Evolutionary conservation across 805 yeast genomes (phyloP), one percentile per base, ranked within the genome.

Genomic region (Wickerhamiella galacta): DNA sequence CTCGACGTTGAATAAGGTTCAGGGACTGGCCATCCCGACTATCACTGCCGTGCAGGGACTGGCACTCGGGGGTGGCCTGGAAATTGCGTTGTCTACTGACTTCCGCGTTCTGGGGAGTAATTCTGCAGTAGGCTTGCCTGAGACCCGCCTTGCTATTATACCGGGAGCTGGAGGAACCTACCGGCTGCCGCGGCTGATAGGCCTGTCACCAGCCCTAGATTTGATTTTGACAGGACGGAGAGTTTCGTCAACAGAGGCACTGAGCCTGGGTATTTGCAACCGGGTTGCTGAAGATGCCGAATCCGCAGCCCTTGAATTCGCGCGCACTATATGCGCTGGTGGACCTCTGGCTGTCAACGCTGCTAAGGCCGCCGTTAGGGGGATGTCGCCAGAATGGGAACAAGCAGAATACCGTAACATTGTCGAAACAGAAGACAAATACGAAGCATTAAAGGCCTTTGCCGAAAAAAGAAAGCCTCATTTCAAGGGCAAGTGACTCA

Each of bases 51-150:
- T 62, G 10, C 57, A 58, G 35, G 66, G 66, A 4, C 48, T 46
- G 32, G 64, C 64, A 11, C 46, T 61, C 6, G 67, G 67, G 18
- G 66, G 66, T 14, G 67, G 66, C 2, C 55, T 59, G 20, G 67
- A 62, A 36, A 36, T 62, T 18, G 64, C 66, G 1, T 52, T 62
- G 51, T 40, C 52, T 17, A 45, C 54, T 17, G 67, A 62, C 38
- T 51, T 62, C 34, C 43, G 63, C 20, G 61, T 61, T 18, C 46
- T 57, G 16, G 47, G 59, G 4, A 36, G 45, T 6, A 39, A 34
- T 14, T 56, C 64, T 6, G 30, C 37, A 17, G 58, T 61, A 31
- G 66, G 64, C 0, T 56, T 59, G 12, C 64, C 67, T 6, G 67
- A 62, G 42, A 56, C 62, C 22, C 47, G 54, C 19, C 41, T 62